Evolutionary conservation across 768 basidiomycete species (phyloP), one percentile per base, ranked within the genome.

Genomic region (Neoboletus magnificus): DNA sequence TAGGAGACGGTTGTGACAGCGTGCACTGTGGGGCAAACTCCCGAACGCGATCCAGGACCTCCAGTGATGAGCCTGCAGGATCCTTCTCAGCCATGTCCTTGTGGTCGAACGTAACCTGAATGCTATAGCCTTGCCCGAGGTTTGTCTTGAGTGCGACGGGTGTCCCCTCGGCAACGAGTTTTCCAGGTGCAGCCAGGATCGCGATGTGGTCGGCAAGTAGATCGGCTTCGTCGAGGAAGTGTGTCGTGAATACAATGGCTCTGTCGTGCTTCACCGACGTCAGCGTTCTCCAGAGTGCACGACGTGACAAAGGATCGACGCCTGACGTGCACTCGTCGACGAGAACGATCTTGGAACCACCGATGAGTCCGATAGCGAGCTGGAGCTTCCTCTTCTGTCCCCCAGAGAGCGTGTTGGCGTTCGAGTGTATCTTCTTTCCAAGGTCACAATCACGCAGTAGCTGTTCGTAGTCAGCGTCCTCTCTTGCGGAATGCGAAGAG

Each of bases 371-470:
- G 61, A 89, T 85, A 0, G 90, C 90, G n/a, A 91, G 74, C 62
- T 92, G 90, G 25, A 92, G 72, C 70, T 91, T 91, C 63, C 90
- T 70, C 73, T 91, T 91, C 73, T 92, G 89, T 9, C 90, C 90
- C 2, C 90, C 90, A 45, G 83, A 85, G 35, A 92, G 76, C 1
- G 82, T 85, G 50, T 74, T 74, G 1, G 88, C 83, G 61, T 86
- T 85, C 15, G 82, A 76, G 58, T 85, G 74, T 12, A 88, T 81
- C 69, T 91, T 91, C 53, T 74, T 76, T n/a, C 73, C 82, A 25
- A 92, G 70, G 68, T 91, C 89, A 55, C 90, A 92, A 63, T 89
- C 86, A 20, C 75, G 71, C 54, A 92, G 64, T 5, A 91, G 71
- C 61, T 86, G 84, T 48, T 79, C 79, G 20, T 85, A 71, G 62